A percentile compares a stretch with the other conserved stretches of the same genome.
phyloP scores from a whole-genome alignment of 164 flowering plant genomes.

The Umbellularia californica region DNA sequence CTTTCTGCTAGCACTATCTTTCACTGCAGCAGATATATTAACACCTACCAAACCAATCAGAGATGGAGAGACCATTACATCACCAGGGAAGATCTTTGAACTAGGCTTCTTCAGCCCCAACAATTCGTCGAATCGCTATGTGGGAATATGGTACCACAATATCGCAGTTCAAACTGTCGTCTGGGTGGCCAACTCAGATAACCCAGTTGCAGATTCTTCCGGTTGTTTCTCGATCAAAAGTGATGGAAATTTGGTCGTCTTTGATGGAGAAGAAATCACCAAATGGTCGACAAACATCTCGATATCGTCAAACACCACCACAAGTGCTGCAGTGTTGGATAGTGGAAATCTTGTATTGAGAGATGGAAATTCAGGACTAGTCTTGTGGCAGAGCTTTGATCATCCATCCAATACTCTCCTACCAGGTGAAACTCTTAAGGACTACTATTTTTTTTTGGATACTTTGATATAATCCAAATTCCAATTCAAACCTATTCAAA shows the following conservation, averaged over 20 bases:
- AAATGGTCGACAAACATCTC: conserved; percentile 4
- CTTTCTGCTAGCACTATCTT: background rate
- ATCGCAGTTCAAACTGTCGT: background rate
- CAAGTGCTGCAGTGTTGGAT: conserved; percentile 10
- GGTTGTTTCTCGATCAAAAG: background rate
- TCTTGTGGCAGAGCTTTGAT: conserved; percentile 12
- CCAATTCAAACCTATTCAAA: too few relatives aligned
- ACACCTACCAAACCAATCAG: background rate
- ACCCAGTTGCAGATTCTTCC: conserved; percentile 2
- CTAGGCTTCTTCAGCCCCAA: conserved; percentile 16
- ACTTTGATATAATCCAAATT: too few relatives aligned
- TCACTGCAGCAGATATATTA: background rate
- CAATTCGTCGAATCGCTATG: background rate
- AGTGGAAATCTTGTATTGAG: conserved; percentile 29
- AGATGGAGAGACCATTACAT: conserved; percentile 2
- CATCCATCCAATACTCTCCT: conserved; percentile 9
- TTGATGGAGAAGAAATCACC: background rate
- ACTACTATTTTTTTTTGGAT: too few relatives aligned
- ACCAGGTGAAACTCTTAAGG: background rate
- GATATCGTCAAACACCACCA: too few relatives aligned
- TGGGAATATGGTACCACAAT: conserved; percentile 12
- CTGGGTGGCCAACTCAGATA: conserved; percentile 12
- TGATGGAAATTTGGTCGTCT: conserved; percentile 5
- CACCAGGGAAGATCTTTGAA: conserved; percentile 2
- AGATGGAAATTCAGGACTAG: conserved; percentile 3